phyloP scores from a whole-genome alignment of 352 stramenopile genomes.

The Elongisporangium prolatum region DNA sequence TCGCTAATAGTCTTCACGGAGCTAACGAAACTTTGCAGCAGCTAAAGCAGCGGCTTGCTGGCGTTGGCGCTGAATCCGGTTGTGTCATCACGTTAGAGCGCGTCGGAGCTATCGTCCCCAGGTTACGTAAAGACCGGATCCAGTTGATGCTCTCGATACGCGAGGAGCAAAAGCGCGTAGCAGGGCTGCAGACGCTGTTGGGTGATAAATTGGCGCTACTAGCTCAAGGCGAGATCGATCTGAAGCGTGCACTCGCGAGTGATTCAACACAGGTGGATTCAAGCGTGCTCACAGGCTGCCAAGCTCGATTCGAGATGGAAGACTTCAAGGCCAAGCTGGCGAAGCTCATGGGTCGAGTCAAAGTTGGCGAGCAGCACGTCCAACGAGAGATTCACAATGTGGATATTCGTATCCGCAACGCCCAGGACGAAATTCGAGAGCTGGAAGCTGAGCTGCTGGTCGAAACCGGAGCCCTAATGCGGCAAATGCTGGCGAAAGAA shows the following conservation, averaged over 20 bases:
- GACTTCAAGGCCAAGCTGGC: slow-evolving; percentile 76
- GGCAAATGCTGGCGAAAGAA: slow-evolving; percentile 58
- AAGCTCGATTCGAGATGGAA: slow-evolving; percentile 63
- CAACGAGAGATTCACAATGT: slow-evolving; percentile 55
- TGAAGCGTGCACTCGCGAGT: slow-evolving; percentile 60
- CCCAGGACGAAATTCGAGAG: slow-evolving; percentile 60
- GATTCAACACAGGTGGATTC: slow-evolving; percentile 70
- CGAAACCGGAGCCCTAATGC: slow-evolving; percentile 69
- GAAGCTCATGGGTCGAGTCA: slow-evolving; percentile 62
- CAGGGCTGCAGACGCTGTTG: slow-evolving; percentile 49
- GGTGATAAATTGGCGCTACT: slow-evolving; percentile 52
- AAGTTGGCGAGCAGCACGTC: slow-evolving; percentile 50
- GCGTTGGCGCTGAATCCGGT: slow-evolving; percentile 55
- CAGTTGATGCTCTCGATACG: slow-evolving; percentile 46
- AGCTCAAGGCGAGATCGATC: slow-evolving; percentile 49
- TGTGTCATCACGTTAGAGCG: slow-evolving; percentile 57
- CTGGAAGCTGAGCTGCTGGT: slow-evolving; percentile 60
- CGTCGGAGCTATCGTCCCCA: slow-evolving; percentile 57
- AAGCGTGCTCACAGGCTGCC: slow-evolving; percentile 44
- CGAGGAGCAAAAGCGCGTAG: slow-evolving; percentile 49
- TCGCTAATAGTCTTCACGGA: slow-evolving; percentile 18
- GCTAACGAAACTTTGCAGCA: slow-evolving; percentile 24
- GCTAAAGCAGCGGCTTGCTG: slow-evolving; percentile 56
- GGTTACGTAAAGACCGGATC: slow-evolving; percentile 52
- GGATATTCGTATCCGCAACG: slow-evolving; percentile 60